A percentile compares a stretch with the other conserved stretches of the same genome.
Evolutionary conservation across 176 grass and related monocot species (phyloP).

Genomic region (Avena insularis): DNA sequence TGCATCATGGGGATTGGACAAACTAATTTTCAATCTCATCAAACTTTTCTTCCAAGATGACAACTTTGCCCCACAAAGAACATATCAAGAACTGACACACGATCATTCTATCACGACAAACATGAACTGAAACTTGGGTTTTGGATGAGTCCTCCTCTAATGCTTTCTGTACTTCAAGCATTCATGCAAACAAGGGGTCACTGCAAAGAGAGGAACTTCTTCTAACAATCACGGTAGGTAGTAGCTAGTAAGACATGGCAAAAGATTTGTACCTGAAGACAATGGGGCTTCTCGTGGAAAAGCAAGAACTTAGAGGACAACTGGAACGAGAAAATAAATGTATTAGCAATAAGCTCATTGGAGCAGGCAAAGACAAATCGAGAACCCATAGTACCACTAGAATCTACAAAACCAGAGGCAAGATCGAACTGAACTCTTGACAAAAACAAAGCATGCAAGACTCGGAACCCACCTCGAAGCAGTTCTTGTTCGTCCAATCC

Average conservation of each 20-base stretch:
- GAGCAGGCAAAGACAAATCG: background rate
- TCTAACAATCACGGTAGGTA: background rate
- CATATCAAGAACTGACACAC: too few species aligned
- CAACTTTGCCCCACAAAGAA: too few species aligned
- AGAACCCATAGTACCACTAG: background rate
- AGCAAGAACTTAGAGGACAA: background rate
- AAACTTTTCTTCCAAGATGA: too few species aligned
- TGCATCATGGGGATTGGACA: background rate
- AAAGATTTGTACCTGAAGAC: background rate
- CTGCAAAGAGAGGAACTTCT: background rate
- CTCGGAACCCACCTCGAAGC: background rate
- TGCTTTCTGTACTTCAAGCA: background rate
- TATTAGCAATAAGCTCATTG: background rate
- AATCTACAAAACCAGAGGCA: background rate
- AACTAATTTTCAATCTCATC: too few species aligned
- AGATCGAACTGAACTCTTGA: background rate
- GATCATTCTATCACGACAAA: too few species aligned
- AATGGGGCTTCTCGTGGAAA: background rate
- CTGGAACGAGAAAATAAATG: background rate
- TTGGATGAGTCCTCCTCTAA: background rate
- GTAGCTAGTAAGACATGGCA: conserved; percentile 11
- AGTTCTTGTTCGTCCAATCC: background rate
- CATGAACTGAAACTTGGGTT: background rate
- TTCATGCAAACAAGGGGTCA: background rate
- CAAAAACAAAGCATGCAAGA: background rate